Conservation (phyloP, 805 yeast genomes). For the Metahyphopichia silvanorum region DNA sequence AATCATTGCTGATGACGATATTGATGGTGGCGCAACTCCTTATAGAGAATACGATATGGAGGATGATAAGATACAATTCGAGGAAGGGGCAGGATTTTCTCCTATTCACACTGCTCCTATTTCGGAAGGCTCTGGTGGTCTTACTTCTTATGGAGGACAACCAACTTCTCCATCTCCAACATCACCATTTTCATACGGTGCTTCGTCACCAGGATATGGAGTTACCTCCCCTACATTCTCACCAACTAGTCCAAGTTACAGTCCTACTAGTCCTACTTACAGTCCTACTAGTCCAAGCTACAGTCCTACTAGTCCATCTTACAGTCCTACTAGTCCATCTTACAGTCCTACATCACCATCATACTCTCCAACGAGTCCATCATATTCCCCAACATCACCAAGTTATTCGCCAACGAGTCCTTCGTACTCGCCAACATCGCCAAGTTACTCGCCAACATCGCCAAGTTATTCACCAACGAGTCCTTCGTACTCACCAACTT, state of each 20-base stretch:
- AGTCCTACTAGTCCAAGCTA: constrained; percentile 75
- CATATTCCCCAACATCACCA: constrained; percentile 75
- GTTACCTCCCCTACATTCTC: constrained; percentile 59
- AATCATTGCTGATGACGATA: constrained; percentile 31
- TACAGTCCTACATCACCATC: constrained; percentile 71
- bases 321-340: constrained; percentile 48
- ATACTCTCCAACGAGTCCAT: constrained; percentile 78
- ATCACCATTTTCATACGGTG: constrained; percentile 54
- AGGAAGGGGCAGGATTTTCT: constrained; percentile 84
- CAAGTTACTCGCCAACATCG: constrained; percentile 72
- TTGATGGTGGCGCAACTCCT: constrained; percentile 85
- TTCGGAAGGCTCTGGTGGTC: constrained; percentile 76
- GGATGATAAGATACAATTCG: constrained; percentile 59
- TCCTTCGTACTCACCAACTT: constrained; percentile 69
- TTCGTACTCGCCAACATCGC: constrained; percentile 64
- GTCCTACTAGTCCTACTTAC: constrained; percentile 59
- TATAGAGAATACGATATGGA: constrained; percentile 66
- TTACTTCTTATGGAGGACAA: constrained; percentile 83
- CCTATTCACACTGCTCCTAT: constrained; percentile 87
- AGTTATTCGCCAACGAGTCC: constrained; percentile 58
- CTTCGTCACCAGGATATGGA: constrained; percentile 50
- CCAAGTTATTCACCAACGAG: constrained; percentile 79
- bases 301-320: constrained; percentile 65
- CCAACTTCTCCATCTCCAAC: constrained; percentile 49
- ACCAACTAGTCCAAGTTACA: constrained; percentile 72